A percentile compares a stretch with the other conserved stretches of the same genome.
Conservation (phyloP, 257 asterid species). For the Solanum boliviense region DNA sequence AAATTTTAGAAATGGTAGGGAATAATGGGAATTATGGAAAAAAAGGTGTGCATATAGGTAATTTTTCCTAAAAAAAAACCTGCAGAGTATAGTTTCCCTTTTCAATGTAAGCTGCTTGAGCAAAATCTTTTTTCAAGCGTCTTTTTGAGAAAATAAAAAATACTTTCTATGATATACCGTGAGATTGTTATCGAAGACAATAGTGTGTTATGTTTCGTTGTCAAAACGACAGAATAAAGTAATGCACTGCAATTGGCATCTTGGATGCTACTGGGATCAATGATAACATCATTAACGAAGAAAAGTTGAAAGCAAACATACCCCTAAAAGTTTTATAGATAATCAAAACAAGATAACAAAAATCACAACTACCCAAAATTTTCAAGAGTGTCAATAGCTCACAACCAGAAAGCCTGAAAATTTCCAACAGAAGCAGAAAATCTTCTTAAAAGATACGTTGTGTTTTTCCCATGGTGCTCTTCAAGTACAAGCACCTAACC, state of each 20-base stretch:
- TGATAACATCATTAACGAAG: background rate
- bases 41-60: too few species aligned
- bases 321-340: background rate
- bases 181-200: background rate
- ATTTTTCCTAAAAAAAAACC: too few species aligned
- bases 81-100: background rate
- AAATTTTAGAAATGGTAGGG: too few species aligned
- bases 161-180: background rate
- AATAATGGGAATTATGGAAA: too few species aligned
- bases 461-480: slow-evolving; percentile 9
- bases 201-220: background rate
- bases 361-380: background rate
- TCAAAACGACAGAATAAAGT: background rate
- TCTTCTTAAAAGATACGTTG: slow-evolving; percentile 2
- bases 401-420: background rate
- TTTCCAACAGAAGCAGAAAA: background rate
- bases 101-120: background rate
- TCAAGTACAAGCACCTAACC: slow-evolving; percentile 7
- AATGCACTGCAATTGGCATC: background rate
- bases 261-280: background rate
- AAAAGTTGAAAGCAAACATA: background rate
- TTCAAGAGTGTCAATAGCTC: background rate
- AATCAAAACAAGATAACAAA: background rate
- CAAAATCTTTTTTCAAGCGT: background rate
- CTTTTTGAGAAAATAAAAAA: too few species aligned